Evolutionary conservation across 1,284 basidiomycete genomes (phyloP), one percentile per base, ranked within the genome.

Genomic region (Boletus putidus): DNA sequence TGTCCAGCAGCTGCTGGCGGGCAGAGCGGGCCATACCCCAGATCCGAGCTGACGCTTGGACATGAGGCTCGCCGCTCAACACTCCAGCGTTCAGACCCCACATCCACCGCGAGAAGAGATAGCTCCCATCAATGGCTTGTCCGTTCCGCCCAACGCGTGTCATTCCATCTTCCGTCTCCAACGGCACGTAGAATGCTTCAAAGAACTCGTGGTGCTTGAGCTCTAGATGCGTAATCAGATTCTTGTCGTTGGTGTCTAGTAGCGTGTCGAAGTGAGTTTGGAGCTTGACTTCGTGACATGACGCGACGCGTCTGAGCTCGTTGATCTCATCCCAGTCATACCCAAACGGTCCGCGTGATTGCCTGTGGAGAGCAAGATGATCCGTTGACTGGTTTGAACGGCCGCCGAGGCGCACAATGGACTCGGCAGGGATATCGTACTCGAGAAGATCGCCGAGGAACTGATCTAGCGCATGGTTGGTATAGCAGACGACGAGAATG

Each of bases 391-490:
- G 1, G 8, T 79, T 82, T 2, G 79, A 74, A 63, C 85, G 85
- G 1, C 84, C 77, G 0, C 86, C 86, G 0, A 88, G 71, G 4
- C 86, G 16, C 76, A 86, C 78, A 40, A 87, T 79, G 39, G 67
- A 72, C 2, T 53, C 4, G 0, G 54, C 46, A 0, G 84, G 80
- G 6, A 87, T 84, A 4, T 80, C 80, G 23, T 83, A 81, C 44
- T 80, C 71, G 20, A 87, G 66, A 3, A 88, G 77, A 50, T 84
- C 82, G 39, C 79, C 78, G 4, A 88, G 74, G 49, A 88, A 84
- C 54, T 87, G 82, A 59, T 87, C 86, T 0, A 88, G 75, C 0
- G 85, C 86, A 57, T 87, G 86, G 53, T 88, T 88, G 1, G 86
- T 88, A 58, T 82, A 87, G 63, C 85, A 87, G 7, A 85, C 81